These are phyloP conservation scores for Penicillium simplicissimum DNA, from an alignment of 495 filamentous ascomycete genomes.

Conservation along the genomic window DNA sequence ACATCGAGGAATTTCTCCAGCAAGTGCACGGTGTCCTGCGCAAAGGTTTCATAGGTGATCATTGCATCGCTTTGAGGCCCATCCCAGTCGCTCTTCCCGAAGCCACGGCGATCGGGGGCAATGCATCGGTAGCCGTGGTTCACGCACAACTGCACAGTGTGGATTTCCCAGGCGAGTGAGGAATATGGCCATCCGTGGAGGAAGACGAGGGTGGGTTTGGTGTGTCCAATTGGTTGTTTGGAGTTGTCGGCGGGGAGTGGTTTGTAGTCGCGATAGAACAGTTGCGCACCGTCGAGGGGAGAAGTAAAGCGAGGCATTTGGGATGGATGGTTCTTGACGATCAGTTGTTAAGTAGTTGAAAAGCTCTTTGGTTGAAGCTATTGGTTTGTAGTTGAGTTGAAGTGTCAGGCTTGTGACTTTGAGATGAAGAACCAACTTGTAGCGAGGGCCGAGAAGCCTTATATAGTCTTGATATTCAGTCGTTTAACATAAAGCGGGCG, in stretches of 20 bases:
- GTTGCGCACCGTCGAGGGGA: conserved; percentile 11
- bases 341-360: too few species aligned
- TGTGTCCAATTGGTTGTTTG: background rate
- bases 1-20: conserved; percentile 10
- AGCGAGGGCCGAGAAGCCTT: background rate
- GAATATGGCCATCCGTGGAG: conserved; percentile 36
- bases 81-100: conserved; percentile 28
- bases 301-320: conserved; percentile 12
- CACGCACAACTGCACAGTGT: conserved; percentile 28
- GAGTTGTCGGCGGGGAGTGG: background rate
- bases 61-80: conserved; percentile 12
- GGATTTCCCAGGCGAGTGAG: conserved; percentile 30
- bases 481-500: background rate
- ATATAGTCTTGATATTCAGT: background rate
- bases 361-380: background rate
- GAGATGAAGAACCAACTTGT: background rate
- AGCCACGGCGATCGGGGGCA: conserved; percentile 32
- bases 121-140: conserved; percentile 25
- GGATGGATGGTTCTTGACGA: background rate
- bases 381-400: background rate
- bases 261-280: conserved; percentile 16
- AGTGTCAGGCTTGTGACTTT: background rate
- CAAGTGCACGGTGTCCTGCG: conserved; percentile 12
- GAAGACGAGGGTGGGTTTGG: conserved; percentile 26
- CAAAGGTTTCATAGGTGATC: conserved; percentile 27